A percentile compares a stretch with the other conserved stretches of the same genome.
These are phyloP conservation scores for Xenoacremonium recifei DNA, from an alignment of 2,329 filamentous ascomycete genomes.

Conservation along the genomic window DNA sequence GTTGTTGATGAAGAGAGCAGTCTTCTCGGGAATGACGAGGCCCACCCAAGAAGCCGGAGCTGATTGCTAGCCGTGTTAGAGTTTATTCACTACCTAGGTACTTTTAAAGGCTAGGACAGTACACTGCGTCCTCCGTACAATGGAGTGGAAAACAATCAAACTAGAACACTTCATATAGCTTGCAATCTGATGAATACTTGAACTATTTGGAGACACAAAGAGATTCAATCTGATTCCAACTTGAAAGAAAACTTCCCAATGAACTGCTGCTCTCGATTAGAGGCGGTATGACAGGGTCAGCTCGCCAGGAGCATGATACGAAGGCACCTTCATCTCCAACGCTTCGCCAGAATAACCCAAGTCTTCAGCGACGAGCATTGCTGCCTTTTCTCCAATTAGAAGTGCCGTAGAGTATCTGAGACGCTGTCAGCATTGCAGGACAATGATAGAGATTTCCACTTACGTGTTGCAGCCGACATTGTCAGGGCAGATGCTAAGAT, in stretches of 20 bases:
- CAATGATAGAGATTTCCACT: constrained; percentile 31
- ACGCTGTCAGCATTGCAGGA: constrained; percentile 13
- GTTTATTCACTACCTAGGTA: no score
- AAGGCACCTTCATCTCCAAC: constrained; percentile 74
- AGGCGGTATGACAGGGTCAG: constrained; percentile 38
- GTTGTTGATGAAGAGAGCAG: constrained; percentile 36
- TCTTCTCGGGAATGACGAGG: constrained; percentile 20
- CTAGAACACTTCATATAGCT: no score
- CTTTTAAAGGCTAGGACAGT: no score
- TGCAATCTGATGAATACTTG: no score
- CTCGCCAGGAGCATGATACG: constrained; percentile 58
- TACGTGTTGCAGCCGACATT: constrained; percentile 71
- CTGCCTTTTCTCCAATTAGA: constrained; percentile 74
- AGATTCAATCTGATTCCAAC: no score
- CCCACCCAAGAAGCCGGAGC: no score
- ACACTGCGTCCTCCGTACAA: no score
- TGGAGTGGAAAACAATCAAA: no score
- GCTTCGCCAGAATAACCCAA: constrained; percentile 70
- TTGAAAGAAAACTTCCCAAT: no score
- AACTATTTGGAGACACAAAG: no score
- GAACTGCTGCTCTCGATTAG: no score
- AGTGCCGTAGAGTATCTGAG: constrained; percentile 66
- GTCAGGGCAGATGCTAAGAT: constrained; percentile 74
- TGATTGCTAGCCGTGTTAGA: no score
- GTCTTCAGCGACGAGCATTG: constrained; percentile 69